A percentile compares a stretch with the other conserved stretches of the same genome.
phyloP scores from a whole-genome alignment of 495 filamentous ascomycete species.

The Aspergillus sclerotiicarbonarius region DNA sequence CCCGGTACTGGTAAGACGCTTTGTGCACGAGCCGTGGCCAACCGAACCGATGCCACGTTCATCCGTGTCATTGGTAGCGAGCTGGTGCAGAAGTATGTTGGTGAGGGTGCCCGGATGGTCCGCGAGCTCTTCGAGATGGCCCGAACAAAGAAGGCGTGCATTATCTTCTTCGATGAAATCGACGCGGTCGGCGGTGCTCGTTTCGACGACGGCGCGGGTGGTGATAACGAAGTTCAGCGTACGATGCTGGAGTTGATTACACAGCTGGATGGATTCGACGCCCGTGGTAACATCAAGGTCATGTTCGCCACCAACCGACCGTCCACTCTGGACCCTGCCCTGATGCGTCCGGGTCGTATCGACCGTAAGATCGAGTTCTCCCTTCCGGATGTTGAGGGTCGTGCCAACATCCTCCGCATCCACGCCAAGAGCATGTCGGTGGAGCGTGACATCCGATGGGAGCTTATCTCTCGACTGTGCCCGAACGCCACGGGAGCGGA shows the following conservation, averaged over 20 bases:
- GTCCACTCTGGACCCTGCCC: conserved; percentile 89
- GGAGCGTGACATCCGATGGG: conserved; percentile 97
- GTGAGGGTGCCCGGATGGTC: conserved; percentile 97
- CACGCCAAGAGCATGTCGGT: conserved; percentile 99
- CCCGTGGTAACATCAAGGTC: conserved; percentile 98
- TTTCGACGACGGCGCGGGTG: conserved; percentile 96
- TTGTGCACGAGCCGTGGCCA: conserved; percentile 94
- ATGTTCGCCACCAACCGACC: conserved; percentile 99
- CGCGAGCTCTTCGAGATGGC: conserved; percentile 99
- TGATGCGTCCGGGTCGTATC: conserved; percentile 97
- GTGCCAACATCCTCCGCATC: conserved; percentile 95
- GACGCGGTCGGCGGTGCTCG: conserved; percentile 97
- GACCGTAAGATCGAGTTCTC: conserved; percentile 99
- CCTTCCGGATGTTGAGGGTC: conserved; percentile 91
- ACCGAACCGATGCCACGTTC: conserved; percentile 96
- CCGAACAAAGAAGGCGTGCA: conserved; percentile 98
- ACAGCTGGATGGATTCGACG: conserved; percentile 96
- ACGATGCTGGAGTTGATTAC: conserved; percentile 99
- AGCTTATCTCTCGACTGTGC: conserved; percentile 93
- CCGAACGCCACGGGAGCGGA: conserved; percentile 97
- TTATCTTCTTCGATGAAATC: conserved; percentile 99
- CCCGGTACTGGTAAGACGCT: conserved; percentile 98
- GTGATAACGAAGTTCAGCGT: conserved; percentile 98
- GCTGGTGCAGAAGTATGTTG: conserved; percentile 97
- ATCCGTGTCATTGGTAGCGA: conserved; percentile 98